Conservation (phyloP, 2,329 filamentous ascomycete species). For the Talaromyces sp. region DNA sequence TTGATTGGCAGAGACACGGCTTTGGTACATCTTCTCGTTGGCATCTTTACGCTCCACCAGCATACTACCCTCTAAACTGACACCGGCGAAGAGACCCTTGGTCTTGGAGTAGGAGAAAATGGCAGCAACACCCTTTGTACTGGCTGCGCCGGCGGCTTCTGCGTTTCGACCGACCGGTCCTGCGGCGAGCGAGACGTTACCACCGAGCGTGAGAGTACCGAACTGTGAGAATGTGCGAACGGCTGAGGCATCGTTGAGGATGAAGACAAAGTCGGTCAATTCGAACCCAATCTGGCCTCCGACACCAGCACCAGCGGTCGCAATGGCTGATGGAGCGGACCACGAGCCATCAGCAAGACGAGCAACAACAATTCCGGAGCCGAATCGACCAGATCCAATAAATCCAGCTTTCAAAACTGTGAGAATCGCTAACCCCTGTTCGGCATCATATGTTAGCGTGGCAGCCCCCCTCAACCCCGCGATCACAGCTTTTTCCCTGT, state of each 20-base stretch:
- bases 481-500: background rate
- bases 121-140: constrained; percentile 82
- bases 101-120: constrained; percentile 98
- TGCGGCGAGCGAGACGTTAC: constrained; percentile 93
- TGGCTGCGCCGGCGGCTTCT: constrained; percentile 92
- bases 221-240: constrained; percentile 93
- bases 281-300: constrained; percentile 57
- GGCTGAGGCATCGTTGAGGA: constrained; percentile 86
- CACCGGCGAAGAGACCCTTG: constrained; percentile 93
- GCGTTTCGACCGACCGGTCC: constrained; percentile 93
- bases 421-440: constrained; percentile 53
- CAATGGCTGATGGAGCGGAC: constrained; percentile 55
- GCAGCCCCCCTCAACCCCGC: constrained; percentile 7
- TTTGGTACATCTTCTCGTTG: constrained; percentile 93
- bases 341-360: constrained; percentile 52
- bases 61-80: constrained; percentile 88
- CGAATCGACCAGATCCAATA: constrained; percentile 53
- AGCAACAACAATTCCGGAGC: constrained; percentile 54
- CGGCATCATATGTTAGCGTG: background rate
- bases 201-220: constrained; percentile 87
- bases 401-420: constrained; percentile 56
- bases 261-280: constrained; percentile 80
- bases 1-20: constrained; percentile 76
- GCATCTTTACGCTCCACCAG: constrained; percentile 95
- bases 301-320: constrained; percentile 52